These are phyloP conservation scores for Pythium aristosporum DNA, from an alignment of 352 stramenopile species.

Conservation along the genomic window DNA sequence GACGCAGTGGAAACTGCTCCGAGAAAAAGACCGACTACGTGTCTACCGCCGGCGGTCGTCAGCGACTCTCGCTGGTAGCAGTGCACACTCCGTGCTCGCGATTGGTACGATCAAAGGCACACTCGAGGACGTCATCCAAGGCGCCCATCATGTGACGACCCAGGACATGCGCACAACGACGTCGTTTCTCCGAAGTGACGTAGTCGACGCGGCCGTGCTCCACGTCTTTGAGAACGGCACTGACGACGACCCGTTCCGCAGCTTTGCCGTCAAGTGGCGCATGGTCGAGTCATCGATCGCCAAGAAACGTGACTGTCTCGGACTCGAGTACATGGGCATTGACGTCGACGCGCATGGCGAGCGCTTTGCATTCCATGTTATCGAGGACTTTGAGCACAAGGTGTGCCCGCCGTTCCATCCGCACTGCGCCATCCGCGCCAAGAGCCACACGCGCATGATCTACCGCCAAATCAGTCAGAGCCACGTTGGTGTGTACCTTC, in stretches of 20 bases:
- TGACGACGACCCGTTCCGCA: constrained; percentile 22
- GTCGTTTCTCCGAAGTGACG: constrained; percentile 26
- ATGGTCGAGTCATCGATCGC: constrained; percentile 16
- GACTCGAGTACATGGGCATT: constrained; percentile 32
- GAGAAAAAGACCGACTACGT: constrained; percentile 23
- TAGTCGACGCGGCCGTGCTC: constrained; percentile 25
- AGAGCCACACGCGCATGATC: constrained; percentile 19
- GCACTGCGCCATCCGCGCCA: constrained; percentile 22
- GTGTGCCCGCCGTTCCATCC: constrained; percentile 24
- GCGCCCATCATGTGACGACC: constrained; percentile 24
- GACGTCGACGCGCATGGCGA: constrained; percentile 12
- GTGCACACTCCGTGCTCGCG: constrained; percentile 14
- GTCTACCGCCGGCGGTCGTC: constrained; percentile 23
- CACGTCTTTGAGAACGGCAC: constrained; percentile 24
- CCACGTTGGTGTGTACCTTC: constrained; percentile 22
- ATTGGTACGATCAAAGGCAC: constrained; percentile 30
- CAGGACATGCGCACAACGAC: constrained; percentile 27
- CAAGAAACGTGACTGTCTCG: constrained; percentile 25
- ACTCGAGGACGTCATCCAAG: constrained; percentile 30
- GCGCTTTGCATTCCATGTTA: constrained; percentile 28
- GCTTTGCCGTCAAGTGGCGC: constrained; percentile 30
- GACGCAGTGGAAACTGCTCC: constrained; percentile 21
- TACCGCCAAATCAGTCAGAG: constrained; percentile 23
- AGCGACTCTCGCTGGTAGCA: background rate
- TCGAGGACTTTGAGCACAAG: constrained; percentile 20